Percentiles rank a stretch among this genome's conserved stretches.
Evolutionary conservation across 345 rosid species (phyloP).

Genomic region (Bruguiera parviflora): DNA sequence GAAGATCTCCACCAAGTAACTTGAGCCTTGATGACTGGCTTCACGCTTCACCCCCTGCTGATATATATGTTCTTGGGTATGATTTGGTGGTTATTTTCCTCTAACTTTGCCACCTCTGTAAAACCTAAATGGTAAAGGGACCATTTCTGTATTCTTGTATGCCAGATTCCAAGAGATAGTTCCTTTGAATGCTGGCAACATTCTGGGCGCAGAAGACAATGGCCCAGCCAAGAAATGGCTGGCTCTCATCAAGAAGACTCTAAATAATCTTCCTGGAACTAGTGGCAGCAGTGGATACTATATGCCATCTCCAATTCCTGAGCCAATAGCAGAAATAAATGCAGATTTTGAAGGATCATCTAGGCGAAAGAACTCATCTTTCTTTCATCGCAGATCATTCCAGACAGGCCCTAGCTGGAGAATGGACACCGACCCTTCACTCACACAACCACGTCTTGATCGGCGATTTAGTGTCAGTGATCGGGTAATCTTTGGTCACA

Average conservation of each 20-base stretch:
- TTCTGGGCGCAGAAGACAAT: conserved; percentile 96
- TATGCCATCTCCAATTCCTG: conserved; percentile 87
- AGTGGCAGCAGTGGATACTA: conserved; percentile 65
- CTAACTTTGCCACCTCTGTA: conserved; percentile 6
- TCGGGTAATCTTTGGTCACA: conserved; percentile 71
- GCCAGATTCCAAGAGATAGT: conserved; percentile 96
- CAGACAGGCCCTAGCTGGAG: conserved; percentile 87
- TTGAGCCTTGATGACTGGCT: conserved; percentile 93
- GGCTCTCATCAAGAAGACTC: conserved; percentile 71
- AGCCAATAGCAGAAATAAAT: conserved; percentile 83
- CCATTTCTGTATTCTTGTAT: neutral
- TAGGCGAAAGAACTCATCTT: conserved; percentile 70
- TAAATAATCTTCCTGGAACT: conserved; percentile 85
- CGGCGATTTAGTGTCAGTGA: conserved; percentile 90
- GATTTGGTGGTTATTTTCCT: conserved; percentile 19
- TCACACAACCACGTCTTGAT: conserved; percentile 66
- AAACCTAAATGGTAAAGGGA: conserved; percentile 6
- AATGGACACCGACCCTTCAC: conserved; percentile 69
- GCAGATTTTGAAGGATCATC: conserved; percentile 95
- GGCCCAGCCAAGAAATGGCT: conserved; percentile 98
- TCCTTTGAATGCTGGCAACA: conserved; percentile 94
- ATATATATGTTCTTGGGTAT: conserved; percentile 94
- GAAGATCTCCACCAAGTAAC: conserved; percentile 81
- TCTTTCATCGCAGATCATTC: conserved; percentile 83
- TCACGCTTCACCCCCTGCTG: conserved; percentile 94